Evolutionary conservation across 768 basidiomycete genomes (phyloP), one percentile per base, ranked within the genome.

Genomic region (Trametes cinnabarina): DNA sequence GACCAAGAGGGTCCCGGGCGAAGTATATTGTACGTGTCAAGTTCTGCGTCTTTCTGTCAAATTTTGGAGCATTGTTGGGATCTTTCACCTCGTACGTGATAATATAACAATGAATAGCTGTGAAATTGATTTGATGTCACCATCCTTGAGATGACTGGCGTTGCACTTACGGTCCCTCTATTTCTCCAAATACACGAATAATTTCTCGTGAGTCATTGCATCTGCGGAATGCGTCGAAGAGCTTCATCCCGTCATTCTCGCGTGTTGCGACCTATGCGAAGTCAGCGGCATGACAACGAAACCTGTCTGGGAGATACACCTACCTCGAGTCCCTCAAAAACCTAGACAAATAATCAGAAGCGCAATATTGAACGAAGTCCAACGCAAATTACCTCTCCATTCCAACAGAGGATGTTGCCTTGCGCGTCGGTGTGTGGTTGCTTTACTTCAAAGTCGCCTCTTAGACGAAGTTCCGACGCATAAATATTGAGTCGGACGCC

Each of bases 281-380:
- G 3, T 40, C 25, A 17, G 30, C 7, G n/a, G 26, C 10, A 25
- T 22, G 4, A 15, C 1, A 23, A n/a, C n/a, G n/a, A n/a, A n/a
- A n/a, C n/a, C n/a, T n/a, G n/a, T 37, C n/a, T 8, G 20, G 12
- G 22, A 11, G 12, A 32, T 17, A 19, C 9, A 67, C 78, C 55
- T 52, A 90, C 92, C 70, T 87, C 75, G n/a, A 92, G 65, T 6
- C 92, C 92, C 62, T 90, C 86, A 62, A 95, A 94, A 25, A 94
- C 77, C 82, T 84, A 41, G 37, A 19, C 41, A 30, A 1, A 47
- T 32, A 17, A 51, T 44, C 15, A 30, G 48, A 17, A 43, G 17
- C 30, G 7, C 10, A 14, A 17, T 15, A 32, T 20, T 10, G 44
- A 25, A 22, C 35, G 11, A n/a, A n/a, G n/a, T n/a, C n/a, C n/a